Evolutionary conservation across 257 asterid genomes (phyloP).

Genomic region (Prunella vulgaris): DNA sequence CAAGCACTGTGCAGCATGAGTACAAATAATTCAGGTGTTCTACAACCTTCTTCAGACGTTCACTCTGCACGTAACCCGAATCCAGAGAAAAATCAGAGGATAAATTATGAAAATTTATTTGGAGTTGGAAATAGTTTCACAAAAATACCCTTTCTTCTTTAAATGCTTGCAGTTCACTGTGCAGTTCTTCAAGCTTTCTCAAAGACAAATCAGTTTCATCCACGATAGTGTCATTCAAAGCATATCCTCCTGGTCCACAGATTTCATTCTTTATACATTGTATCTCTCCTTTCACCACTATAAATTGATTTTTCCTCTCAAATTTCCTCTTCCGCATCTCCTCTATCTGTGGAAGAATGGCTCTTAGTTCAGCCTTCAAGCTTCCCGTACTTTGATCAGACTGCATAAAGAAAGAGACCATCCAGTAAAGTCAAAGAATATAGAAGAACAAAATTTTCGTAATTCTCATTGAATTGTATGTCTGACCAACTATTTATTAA

Average conservation of each 20-base stretch:
- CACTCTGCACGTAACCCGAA: conserved; percentile 60
- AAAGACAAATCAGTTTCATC: conserved; percentile 77
- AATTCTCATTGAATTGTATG: not conserved
- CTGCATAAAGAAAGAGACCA: conserved; percentile 34
- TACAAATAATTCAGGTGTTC: conserved; percentile 63
- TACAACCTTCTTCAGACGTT: conserved; percentile 70
- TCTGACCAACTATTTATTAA: not conserved
- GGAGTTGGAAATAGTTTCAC: conserved; percentile 4
- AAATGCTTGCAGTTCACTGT: conserved; percentile 69
- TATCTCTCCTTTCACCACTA: conserved; percentile 61
- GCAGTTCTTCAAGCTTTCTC: conserved; percentile 83
- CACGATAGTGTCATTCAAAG: conserved; percentile 29
- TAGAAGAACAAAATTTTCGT: not conserved
- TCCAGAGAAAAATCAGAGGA: conserved; percentile 15
- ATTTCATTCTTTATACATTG: conserved; percentile 65
- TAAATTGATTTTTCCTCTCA: conserved; percentile 72
- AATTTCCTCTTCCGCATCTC: conserved; percentile 82
- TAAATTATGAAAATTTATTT: not conserved
- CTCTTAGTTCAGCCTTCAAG: conserved; percentile 74
- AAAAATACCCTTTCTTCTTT: conserved; percentile 73
- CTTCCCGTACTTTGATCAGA: conserved; percentile 69
- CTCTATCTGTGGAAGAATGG: conserved; percentile 79
- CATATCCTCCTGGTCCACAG: conserved; percentile 32
- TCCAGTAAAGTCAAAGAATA: not conserved
- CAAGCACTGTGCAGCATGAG: conserved; percentile 84